Percentiles rank a stretch among this genome's conserved stretches.
Evolutionary conservation across 1,139 yeast species (phyloP).

Genomic region (Taphrina pruni): DNA sequence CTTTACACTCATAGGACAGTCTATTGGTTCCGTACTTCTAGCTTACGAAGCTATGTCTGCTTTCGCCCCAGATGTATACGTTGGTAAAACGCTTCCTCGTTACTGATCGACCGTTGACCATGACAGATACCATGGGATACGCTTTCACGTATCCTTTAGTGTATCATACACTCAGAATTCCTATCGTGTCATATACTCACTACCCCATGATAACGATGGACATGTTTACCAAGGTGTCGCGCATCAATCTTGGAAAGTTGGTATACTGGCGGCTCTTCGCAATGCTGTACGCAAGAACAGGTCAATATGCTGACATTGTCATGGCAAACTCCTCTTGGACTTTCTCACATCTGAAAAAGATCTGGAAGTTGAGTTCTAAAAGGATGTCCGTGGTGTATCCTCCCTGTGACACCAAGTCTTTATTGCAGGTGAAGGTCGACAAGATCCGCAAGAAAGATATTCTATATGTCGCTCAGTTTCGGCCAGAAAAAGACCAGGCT

Average conservation of each 20-base stretch:
- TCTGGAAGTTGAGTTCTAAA: conserved; percentile 50
- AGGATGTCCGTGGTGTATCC: conserved; percentile 68
- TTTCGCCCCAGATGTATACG: conserved; percentile 85
- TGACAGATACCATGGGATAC: conserved; percentile 76
- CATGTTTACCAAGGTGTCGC: conserved; percentile 61
- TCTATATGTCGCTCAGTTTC: conserved; percentile 86
- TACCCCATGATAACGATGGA: conserved; percentile 90
- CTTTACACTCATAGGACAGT: conserved; percentile 85
- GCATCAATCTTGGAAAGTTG: conserved; percentile 56
- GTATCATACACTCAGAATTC: conserved; percentile 63
- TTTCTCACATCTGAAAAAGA: conserved; percentile 63
- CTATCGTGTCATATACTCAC: conserved; percentile 86
- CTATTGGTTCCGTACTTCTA: conserved; percentile 73
- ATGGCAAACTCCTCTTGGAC: conserved; percentile 95
- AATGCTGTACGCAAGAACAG: conserved; percentile 65
- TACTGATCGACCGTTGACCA: neutral
- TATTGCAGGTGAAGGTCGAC: conserved; percentile 49
- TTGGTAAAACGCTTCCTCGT: conserved; percentile 54
- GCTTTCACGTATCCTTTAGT: conserved; percentile 82
- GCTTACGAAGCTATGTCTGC: conserved; percentile 72
- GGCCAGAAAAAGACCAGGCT: conserved; percentile 91
- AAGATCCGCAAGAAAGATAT: conserved; percentile 61
- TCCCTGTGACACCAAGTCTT: conserved; percentile 75
- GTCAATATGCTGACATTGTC: conserved; percentile 68
- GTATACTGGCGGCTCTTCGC: conserved; percentile 70